phyloP scores from a whole-genome alignment of 2,329 filamentous ascomycete species.

The Bipolaris victoriae region DNA sequence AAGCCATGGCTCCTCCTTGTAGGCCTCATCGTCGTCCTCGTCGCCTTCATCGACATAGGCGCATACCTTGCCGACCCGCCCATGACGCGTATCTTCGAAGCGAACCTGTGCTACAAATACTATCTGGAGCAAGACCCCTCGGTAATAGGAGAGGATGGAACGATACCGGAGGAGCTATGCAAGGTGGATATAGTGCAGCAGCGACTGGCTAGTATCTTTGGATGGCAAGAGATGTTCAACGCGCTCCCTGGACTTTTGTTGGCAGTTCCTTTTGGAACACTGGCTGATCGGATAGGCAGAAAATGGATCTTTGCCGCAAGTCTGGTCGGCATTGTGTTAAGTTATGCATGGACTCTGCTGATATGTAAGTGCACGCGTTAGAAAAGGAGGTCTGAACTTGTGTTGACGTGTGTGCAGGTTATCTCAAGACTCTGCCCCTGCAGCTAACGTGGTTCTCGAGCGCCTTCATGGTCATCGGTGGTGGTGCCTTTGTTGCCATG shows the following conservation, averaged over 20 bases:
- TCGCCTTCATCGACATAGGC: constrained; percentile 55
- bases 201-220: constrained; percentile 58
- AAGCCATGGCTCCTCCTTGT: constrained; percentile 44
- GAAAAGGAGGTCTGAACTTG: not conserved
- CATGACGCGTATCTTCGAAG: constrained; percentile 57
- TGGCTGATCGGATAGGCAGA: constrained; percentile 57
- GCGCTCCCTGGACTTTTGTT: constrained; percentile 52
- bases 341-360: constrained; percentile 39
- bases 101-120: constrained; percentile 56
- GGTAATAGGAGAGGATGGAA: constrained; percentile 51
- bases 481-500: constrained; percentile 55
- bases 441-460: constrained; percentile 58
- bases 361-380: constrained; percentile 33
- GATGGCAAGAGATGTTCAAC: constrained; percentile 58
- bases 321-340: constrained; percentile 51
- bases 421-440: constrained; percentile 50
- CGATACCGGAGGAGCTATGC: constrained; percentile 56
- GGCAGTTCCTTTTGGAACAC: constrained; percentile 57
- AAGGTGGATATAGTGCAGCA: constrained; percentile 58
- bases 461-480: constrained; percentile 54
- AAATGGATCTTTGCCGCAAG: constrained; percentile 54
- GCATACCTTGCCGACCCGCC: constrained; percentile 54
- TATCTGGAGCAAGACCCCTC: constrained; percentile 52
- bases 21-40: constrained; percentile 49
- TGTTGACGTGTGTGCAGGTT: constrained; percentile 30